Evolutionary conservation across 2,329 filamentous ascomycete genomes (phyloP).

Genomic region (Apiospora arundinis): DNA sequence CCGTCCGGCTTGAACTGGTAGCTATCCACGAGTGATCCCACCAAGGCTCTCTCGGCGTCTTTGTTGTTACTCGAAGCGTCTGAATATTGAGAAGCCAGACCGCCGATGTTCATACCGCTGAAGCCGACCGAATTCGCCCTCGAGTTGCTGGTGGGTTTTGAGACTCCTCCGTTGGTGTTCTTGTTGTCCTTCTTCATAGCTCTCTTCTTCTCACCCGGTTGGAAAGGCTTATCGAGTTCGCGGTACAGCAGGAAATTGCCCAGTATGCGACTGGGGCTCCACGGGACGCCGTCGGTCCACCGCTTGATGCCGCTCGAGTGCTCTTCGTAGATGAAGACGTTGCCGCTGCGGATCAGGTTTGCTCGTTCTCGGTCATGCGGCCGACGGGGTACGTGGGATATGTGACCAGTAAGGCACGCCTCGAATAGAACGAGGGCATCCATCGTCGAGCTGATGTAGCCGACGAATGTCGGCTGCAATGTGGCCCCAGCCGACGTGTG

Average conservation of each 20-base stretch:
- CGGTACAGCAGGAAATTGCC: slow-evolving; percentile 88
- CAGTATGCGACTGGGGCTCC: slow-evolving; percentile 87
- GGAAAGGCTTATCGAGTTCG: slow-evolving; percentile 78
- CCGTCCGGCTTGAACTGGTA: slow-evolving; percentile 86
- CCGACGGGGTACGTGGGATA: slow-evolving; percentile 79
- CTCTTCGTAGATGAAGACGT: slow-evolving; percentile 92
- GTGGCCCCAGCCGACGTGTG: slow-evolving; percentile 35
- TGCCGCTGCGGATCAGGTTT: slow-evolving; percentile 80
- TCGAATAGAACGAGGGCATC: slow-evolving; percentile 85
- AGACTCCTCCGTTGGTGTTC: slow-evolving; percentile 45
- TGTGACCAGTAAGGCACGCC: slow-evolving; percentile 71
- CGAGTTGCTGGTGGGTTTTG: slow-evolving; percentile 40
- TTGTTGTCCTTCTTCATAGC: slow-evolving; percentile 74
- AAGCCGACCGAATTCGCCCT: slow-evolving; percentile 34
- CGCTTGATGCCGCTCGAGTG: slow-evolving; percentile 89
- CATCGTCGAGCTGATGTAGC: slow-evolving; percentile 70
- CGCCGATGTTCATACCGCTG: slow-evolving; percentile 3
- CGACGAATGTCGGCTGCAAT: slow-evolving; percentile 70
- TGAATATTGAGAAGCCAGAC: background rate
- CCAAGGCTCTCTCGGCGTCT: slow-evolving; percentile 51
- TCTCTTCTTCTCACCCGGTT: slow-evolving; percentile 83
- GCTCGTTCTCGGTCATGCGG: slow-evolving; percentile 85
- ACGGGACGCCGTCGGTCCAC: slow-evolving; percentile 91
- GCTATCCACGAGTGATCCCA: slow-evolving; percentile 87
- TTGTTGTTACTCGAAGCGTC: background rate